Base-by-base conservation (phyloP, 768 basidiomycete genomes). In the Imleria badia region DNA sequence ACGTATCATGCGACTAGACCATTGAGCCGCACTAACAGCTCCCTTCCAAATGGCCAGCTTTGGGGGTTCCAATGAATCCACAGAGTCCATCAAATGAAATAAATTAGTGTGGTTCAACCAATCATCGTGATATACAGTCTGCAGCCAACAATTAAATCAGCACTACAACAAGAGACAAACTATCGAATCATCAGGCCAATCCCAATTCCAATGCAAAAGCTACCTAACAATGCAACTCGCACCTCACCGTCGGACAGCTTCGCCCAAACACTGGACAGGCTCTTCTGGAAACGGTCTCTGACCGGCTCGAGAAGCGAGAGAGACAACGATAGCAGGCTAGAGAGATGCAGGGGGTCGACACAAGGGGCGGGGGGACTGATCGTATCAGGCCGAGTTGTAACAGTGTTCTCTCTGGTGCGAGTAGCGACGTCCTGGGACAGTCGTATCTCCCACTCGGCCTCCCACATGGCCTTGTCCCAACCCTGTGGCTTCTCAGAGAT, bases 391-490 rank as follows among this genome's bases (percentile, higher is more conserved):
- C 36, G 60, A 26, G 35, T n/a, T 35, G 59, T 71, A 34, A 61
- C 46, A 23, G 68, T 69, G 48, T 73, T 73, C 42, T 81, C 75
- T 30, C 81, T 76, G 46, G 80, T 56, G 15, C 81, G 70, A 19
- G 63, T 68, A 13, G 84, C 82, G 33, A 86, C 85, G 47, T 87
- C 84, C 35, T 76, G 73, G 19, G 86, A 87, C n/a, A 88, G 72
- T 33, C 70, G 72, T 15, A 69, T 69, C 60, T 82, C 81, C 84
- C 84, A 87, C 60, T 86, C 81, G 3, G 80, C 74, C 63, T 87
- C 86, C 86, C 86, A 88, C 45, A 72, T 76, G 15, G 77, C 77
- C 70, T 85, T 85, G 63, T 79, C 78, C 86, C 85, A 87, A 3
- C 61, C 66, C 13, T 66, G 54, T 41, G 52, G 29, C 51, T 49